Evolutionary conservation across 2,329 filamentous ascomycete genomes (phyloP).

Genomic region (Talaromyces verruculosus): DNA sequence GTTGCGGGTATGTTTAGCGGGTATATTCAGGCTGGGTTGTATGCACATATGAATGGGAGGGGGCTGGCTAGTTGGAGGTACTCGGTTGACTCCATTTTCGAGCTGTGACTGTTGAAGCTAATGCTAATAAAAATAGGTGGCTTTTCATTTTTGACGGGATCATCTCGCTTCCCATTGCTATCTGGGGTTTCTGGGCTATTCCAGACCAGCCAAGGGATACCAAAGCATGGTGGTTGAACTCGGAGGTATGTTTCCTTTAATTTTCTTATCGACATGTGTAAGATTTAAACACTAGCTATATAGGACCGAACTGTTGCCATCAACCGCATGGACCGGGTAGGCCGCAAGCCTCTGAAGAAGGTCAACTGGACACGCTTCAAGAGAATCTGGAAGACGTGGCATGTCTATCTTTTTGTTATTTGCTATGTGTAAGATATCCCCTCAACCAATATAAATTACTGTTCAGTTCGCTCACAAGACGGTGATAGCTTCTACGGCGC

Average conservation of each 20-base stretch:
- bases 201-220: constrained; percentile 15
- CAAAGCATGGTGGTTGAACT: constrained; percentile 1
- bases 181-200: constrained; percentile 15
- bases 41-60: constrained; percentile 14
- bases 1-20: constrained; percentile 15
- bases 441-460: neutral
- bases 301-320: constrained; percentile 9
- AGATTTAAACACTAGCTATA: neutral
- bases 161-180: constrained; percentile 5
- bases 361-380: constrained; percentile 12
- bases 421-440: constrained; percentile 7
- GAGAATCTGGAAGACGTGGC: constrained; percentile 7
- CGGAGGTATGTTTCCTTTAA: neutral
- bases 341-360: constrained; percentile 11
- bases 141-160: constrained; percentile 15
- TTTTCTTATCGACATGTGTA: neutral
- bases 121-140: neutral
- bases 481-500: constrained; percentile 8
- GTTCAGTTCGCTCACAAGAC: neutral
- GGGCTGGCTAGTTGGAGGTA: constrained; percentile 13
- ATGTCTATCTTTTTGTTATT: constrained; percentile 13
- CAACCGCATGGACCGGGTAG: constrained; percentile 10
- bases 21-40: constrained; percentile 14
- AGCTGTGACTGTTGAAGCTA: neutral
- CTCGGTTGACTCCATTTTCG: neutral